Evolutionary conservation across 306 rosid species (phyloP).

Genomic region (Adenanthera pavonina): DNA sequence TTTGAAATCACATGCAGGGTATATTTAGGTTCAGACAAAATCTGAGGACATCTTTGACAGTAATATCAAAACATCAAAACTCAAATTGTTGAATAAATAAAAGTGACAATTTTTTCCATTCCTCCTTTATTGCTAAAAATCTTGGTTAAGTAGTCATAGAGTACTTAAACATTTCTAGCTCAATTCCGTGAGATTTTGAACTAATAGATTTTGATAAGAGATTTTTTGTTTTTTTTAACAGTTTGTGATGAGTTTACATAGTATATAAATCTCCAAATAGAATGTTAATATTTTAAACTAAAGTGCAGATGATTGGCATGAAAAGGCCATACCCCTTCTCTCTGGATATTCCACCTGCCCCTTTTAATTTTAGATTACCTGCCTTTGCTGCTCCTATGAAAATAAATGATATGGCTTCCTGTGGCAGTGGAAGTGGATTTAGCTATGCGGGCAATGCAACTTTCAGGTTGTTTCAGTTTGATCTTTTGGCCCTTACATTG

Average conservation of each 20-base stretch:
- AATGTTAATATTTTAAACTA: slow-evolving; percentile 4
- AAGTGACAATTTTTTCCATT: neutral
- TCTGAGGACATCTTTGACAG: neutral
- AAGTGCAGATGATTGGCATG: slow-evolving; percentile 61
- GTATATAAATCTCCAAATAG: neutral
- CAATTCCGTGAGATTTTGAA: slow-evolving; percentile 9
- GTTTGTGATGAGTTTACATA: neutral
- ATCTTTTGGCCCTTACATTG: slow-evolving; percentile 16
- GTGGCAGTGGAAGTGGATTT: slow-evolving; percentile 41
- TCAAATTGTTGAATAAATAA: slow-evolving; percentile 2
- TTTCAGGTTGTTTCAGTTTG: slow-evolving; percentile 54
- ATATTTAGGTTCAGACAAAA: no score
- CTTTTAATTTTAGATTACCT: slow-evolving; percentile 51
- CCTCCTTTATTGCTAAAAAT: neutral
- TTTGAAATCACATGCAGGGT: neutral
- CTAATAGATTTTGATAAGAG: neutral
- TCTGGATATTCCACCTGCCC: slow-evolving; percentile 50
- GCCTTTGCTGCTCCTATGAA: slow-evolving; percentile 49
- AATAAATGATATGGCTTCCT: slow-evolving; percentile 46
- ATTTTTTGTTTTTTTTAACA: neutral
- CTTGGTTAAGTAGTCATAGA: slow-evolving; percentile 14
- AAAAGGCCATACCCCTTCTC: slow-evolving; percentile 74
- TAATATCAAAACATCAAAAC: neutral
- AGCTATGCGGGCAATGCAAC: slow-evolving; percentile 44
- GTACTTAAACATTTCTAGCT: slow-evolving; percentile 13